Evolutionary conservation across 1,284 basidiomycete species (phyloP), one percentile per base, ranked within the genome.

Genomic region (Caloboletus inedulis): DNA sequence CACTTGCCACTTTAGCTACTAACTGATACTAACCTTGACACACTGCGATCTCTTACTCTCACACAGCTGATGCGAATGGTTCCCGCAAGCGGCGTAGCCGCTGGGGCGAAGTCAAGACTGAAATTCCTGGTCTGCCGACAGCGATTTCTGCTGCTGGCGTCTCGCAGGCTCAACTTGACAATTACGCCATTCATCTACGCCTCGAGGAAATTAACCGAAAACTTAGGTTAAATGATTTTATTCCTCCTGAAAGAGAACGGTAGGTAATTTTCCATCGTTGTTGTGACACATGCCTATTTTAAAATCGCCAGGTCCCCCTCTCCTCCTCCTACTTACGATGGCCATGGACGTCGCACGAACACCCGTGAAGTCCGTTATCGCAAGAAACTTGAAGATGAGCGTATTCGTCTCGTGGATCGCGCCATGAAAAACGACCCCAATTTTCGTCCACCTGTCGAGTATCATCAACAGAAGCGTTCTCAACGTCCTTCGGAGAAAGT

Each of bases 351-450:
- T 47, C 85, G 97, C 65, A 98, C 94, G 49, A 99, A 99, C 73
- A 99, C 95, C 12, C 90, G 97, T 48, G 97, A 99, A 74, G 90
- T 98, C 45, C 90, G 97, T 51, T 99, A 99, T 74, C 87, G 91
- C 58, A 95, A 97, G 73, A 98, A 97, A 70, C 85, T 99, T 48
- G 97, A 99, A 73, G 95, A 98, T 58, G 97, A 99, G 71, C 90
- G 94, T 48, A 89, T 94, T 63, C 81, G 82, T 55, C 87, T 99
- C 49, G 91, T 99, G 53, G 97, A 99, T 66, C 86, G 89, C 40
- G 94, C 94, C 33, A 90, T 98, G 85, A 96, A 97, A 74, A 91
- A 93, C 59, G 97, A 99, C 68, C 96, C 97, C 23, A 94, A 93
- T 69, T 99, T 95, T 79, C 89, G 90, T 41, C 94, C 97, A 45